phyloP scores from a whole-genome alignment of 768 basidiomycete genomes.

The Sarcodon sp. region DNA sequence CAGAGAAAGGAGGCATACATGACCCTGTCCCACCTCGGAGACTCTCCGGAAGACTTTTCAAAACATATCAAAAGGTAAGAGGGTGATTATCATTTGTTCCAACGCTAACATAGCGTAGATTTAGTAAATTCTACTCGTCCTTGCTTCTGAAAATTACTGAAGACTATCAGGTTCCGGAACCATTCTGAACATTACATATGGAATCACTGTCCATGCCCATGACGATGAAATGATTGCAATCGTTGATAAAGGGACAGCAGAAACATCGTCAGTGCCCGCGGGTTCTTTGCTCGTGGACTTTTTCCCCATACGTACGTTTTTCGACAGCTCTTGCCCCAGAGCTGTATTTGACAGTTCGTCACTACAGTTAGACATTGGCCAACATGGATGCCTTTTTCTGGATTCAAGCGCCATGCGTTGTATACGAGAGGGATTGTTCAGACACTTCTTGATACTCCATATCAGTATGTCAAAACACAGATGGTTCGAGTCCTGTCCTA shows the following conservation, averaged over 20 bases:
- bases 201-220: constrained; percentile 14
- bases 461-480: constrained; percentile 8
- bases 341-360: not conserved
- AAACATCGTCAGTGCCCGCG: constrained; percentile 8
- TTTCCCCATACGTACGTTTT: constrained; percentile 17
- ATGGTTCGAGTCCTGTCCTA: constrained; percentile 3
- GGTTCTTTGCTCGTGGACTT: constrained; percentile 20
- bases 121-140: not conserved
- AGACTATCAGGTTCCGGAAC: constrained; percentile 15
- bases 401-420: constrained; percentile 10
- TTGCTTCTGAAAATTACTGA: not conserved
- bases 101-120: not conserved
- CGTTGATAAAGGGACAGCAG: constrained; percentile 12
- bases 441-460: constrained; percentile 6
- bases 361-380: constrained; percentile 10
- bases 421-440: constrained; percentile 5
- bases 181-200: constrained; percentile 20
- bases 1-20: constrained; percentile 14
- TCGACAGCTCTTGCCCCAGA: not conserved
- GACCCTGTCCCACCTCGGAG: constrained; percentile 13
- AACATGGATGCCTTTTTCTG: constrained; percentile 12
- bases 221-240: constrained; percentile 17
- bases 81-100: not conserved
- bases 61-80: constrained; percentile 14
- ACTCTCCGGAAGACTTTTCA: constrained; percentile 13